A percentile compares a stretch with the other conserved stretches of the same genome.
phyloP scores from a whole-genome alignment of 768 basidiomycete genomes.

The Coprinopsis cinerea region DNA sequence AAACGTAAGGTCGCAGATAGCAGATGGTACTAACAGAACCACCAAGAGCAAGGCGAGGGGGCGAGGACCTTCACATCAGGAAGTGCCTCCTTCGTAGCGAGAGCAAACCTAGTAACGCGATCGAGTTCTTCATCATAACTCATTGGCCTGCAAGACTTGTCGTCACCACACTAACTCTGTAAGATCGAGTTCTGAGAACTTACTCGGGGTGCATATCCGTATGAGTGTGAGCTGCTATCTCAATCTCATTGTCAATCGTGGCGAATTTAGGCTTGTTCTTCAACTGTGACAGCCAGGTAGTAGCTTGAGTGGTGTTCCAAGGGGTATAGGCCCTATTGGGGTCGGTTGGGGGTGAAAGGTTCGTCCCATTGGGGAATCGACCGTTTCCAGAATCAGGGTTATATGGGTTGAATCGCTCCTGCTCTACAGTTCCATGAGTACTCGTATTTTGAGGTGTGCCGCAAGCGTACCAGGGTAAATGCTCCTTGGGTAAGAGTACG shows the following conservation, averaged over 20 bases:
- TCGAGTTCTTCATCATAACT: slow-evolving; percentile 47
- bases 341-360: slow-evolving; percentile 31
- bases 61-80: slow-evolving; percentile 40
- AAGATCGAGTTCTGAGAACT: slow-evolving; percentile 10
- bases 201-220: slow-evolving; percentile 52
- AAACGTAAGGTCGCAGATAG: neutral
- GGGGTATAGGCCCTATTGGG: slow-evolving; percentile 36
- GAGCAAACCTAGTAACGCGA: slow-evolving; percentile 37
- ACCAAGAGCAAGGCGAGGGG: slow-evolving; percentile 42
- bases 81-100: slow-evolving; percentile 36
- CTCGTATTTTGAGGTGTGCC: too few species aligned
- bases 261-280: slow-evolving; percentile 43
- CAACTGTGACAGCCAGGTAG: slow-evolving; percentile 39
- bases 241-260: slow-evolving; percentile 52
- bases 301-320: slow-evolving; percentile 42
- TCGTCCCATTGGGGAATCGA: slow-evolving; percentile 42
- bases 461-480: slow-evolving; percentile 37
- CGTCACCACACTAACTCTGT: neutral
- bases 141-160: slow-evolving; percentile 28
- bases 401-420: slow-evolving; percentile 40
- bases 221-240: slow-evolving; percentile 48
- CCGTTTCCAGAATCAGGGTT: slow-evolving; percentile 45
- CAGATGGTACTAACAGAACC: slow-evolving; percentile 31
- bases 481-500: slow-evolving; percentile 43
- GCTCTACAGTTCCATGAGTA: slow-evolving; percentile 24